These are phyloP conservation scores for Mycena haematopus DNA, from an alignment of 768 basidiomycete genomes.

Conservation along the genomic window DNA sequence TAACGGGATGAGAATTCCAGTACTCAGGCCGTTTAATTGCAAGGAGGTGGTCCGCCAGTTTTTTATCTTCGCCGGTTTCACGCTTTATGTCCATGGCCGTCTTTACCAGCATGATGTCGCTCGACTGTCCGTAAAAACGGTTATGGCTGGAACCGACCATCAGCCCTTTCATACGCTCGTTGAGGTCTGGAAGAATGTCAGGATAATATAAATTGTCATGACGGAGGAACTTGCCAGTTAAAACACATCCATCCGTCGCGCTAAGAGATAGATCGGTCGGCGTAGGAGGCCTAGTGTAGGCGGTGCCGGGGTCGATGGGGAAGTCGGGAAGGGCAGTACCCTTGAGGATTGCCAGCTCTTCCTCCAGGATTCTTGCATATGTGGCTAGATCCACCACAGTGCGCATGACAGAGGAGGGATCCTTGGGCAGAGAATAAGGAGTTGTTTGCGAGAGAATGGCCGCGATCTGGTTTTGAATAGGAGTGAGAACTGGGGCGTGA, in stretches of 20 bases:
- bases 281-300: constrained; percentile 26
- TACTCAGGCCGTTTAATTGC: constrained; percentile 31
- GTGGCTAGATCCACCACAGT: constrained; percentile 21
- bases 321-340: constrained; percentile 12
- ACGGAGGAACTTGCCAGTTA: constrained; percentile 15
- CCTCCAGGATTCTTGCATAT: constrained; percentile 23
- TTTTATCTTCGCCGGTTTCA: constrained; percentile 18
- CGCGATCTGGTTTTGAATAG: constrained; percentile 20
- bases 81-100: constrained; percentile 30
- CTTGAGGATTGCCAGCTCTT: constrained; percentile 24
- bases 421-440: constrained; percentile 23
- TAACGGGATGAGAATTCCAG: constrained; percentile 37
- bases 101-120: constrained; percentile 41
- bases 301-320: constrained; percentile 20
- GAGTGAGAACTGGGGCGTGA: constrained; percentile 5
- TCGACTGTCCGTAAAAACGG: constrained; percentile 35
- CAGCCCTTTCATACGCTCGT: constrained; percentile 27
- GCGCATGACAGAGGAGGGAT: constrained; percentile 13
- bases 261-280: constrained; percentile 24
- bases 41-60: constrained; percentile 29
- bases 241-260: constrained; percentile 26
- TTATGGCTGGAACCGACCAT: constrained; percentile 27
- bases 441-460: constrained; percentile 26
- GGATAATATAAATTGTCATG: not conserved
- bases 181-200: constrained; percentile 19